Evolutionary conservation across 2,329 filamentous ascomycete genomes (phyloP).

Genomic region (Colletotrichum sidae): DNA sequence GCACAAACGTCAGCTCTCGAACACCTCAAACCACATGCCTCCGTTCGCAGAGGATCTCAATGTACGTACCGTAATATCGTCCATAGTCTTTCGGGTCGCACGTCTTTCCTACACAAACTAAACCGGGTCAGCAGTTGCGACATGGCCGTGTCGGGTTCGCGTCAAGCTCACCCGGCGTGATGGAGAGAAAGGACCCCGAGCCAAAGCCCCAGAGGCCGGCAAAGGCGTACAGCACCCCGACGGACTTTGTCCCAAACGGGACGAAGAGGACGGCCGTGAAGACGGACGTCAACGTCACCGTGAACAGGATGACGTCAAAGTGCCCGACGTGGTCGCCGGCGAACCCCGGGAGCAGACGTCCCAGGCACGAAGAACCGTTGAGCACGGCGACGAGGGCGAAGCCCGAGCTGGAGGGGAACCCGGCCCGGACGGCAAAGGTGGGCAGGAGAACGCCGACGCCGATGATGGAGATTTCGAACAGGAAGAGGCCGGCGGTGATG

Average conservation of each 20-base stretch:
- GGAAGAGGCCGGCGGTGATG: too few relatives aligned
- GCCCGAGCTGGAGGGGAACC: too few relatives aligned
- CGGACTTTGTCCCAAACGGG: conserved; percentile 53
- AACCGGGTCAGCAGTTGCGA: too few relatives aligned
- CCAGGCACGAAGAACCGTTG: conserved; percentile 55
- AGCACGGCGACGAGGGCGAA: conserved; percentile 46
- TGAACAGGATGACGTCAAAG: conserved; percentile 53
- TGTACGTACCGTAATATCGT: conserved; percentile 17
- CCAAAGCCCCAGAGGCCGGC: conserved; percentile 60
- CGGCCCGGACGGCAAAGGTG: too few relatives aligned
- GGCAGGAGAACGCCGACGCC: too few relatives aligned
- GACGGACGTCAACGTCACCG: conserved; percentile 38
- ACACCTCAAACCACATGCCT: not conserved
- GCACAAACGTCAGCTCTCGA: not conserved
- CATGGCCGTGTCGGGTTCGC: too few relatives aligned
- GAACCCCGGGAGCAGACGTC: conserved; percentile 56
- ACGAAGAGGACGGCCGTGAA: conserved; percentile 57
- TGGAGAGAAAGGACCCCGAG: conserved; percentile 59
- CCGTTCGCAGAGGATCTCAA: accelerated
- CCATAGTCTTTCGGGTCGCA: conserved; percentile 59
- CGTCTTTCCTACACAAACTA: conserved; percentile 59
- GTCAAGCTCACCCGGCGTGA: conserved; percentile 45
- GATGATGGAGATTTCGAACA: too few relatives aligned
- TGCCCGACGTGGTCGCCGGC: conserved; percentile 55
- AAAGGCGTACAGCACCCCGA: conserved; percentile 55